phyloP scores from a whole-genome alignment of 2,329 filamentous ascomycete species.

The Colletotrichum spinosum region DNA sequence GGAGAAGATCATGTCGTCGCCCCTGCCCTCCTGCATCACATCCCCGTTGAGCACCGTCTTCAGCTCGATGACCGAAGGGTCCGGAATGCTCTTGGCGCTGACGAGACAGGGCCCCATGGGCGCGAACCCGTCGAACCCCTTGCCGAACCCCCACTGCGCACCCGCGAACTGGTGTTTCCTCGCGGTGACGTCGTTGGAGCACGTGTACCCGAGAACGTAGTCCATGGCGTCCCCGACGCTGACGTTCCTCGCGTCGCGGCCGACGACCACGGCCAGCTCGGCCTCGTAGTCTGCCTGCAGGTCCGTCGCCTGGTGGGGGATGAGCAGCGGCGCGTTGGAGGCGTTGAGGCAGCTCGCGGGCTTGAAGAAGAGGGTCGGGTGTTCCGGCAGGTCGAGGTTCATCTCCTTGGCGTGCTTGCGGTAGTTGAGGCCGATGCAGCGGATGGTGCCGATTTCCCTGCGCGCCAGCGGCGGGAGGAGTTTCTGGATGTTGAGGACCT shows the following conservation, averaged over 20 bases:
- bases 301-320: slow-evolving; percentile 59
- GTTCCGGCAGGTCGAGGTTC: slow-evolving; percentile 37
- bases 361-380: slow-evolving; percentile 54
- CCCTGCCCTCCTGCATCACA: slow-evolving; percentile 39
- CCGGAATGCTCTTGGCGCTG: slow-evolving; percentile 18
- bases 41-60: slow-evolving; percentile 41
- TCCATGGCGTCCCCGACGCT: slow-evolving; percentile 58
- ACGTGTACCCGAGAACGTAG: slow-evolving; percentile 67
- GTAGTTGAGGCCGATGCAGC: slow-evolving; percentile 62
- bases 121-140: slow-evolving; percentile 61
- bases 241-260: slow-evolving; percentile 59
- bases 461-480: slow-evolving; percentile 53
- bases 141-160: slow-evolving; percentile 62
- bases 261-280: slow-evolving; percentile 62
- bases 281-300: slow-evolving; percentile 60
- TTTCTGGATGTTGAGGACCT: slow-evolving; percentile 44
- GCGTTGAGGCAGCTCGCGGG: slow-evolving; percentile 55
- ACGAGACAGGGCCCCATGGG: slow-evolving; percentile 52
- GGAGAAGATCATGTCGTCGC: slow-evolving; percentile 43
- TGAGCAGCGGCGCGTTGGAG: slow-evolving; percentile 51
- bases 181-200: slow-evolving; percentile 66
- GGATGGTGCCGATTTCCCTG: slow-evolving; percentile 65
- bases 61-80: slow-evolving; percentile 32
- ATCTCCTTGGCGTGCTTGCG: slow-evolving; percentile 48
- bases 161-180: slow-evolving; percentile 62